Percentiles rank a stretch among this genome's conserved stretches.
Conservation (phyloP, 139 green algal genomes). For the Chlamydomonas urium region DNA sequence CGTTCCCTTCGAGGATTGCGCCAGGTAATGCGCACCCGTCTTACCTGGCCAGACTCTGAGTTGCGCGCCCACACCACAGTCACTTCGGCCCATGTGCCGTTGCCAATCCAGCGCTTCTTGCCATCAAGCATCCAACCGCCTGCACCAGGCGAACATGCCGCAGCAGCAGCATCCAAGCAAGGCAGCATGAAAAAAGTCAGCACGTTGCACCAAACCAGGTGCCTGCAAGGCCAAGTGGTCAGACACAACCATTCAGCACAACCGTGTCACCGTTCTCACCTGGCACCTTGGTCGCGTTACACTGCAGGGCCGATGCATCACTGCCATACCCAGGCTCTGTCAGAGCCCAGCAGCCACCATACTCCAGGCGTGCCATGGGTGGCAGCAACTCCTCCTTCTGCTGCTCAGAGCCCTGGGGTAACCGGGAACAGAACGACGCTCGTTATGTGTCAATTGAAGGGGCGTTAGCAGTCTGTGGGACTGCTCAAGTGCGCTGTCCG, state of each 20-base stretch:
- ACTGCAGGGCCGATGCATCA: constrained; percentile 74
- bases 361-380: constrained; percentile 56
- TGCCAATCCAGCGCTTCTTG: constrained; percentile 94
- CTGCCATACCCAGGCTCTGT: constrained; percentile 87
- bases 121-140: constrained; percentile 88
- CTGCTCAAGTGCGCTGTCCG: no score
- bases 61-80: constrained; percentile 81
- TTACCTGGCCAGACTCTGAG: constrained; percentile 51
- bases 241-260: not conserved
- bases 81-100: constrained; percentile 87
- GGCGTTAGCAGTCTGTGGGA: not conserved
- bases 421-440: not conserved
- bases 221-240: not conserved
- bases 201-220: not conserved
- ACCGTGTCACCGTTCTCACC: constrained; percentile 9
- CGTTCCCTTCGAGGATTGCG: no score
- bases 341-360: constrained; percentile 80
- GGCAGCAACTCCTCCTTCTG: constrained; percentile 86
- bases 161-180: not conserved
- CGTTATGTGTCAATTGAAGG: no score
- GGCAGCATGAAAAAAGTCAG: not conserved
- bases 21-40: no score
- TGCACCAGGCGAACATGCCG: no score
- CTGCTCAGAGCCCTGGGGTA: constrained; percentile 46
- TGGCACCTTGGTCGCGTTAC: constrained; percentile 66